Base-by-base conservation (phyloP, 257 asterid species). In the Fraxinus cuspidata region DNA sequence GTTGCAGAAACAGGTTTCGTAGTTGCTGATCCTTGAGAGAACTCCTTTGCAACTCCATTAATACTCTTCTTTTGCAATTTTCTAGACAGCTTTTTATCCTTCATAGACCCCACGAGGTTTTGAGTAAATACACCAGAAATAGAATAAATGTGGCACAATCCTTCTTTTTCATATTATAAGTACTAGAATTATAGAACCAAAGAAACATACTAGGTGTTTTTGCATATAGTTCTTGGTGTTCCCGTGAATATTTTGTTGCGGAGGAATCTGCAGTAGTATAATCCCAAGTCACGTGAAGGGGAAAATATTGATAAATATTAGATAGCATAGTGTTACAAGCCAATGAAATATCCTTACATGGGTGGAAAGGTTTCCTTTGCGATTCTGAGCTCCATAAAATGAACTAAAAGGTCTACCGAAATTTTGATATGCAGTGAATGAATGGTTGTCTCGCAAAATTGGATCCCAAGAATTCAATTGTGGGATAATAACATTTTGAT, bases 331-430 rank as follows among this genome's bases (percentile, higher is more conserved):
- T 28, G 47, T 58, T 42, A 71, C 31, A 3, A 78, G 35, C 27
- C 71, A 60, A 77, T 16, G 21, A 67, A 82, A 53, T 66, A 64
- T 19, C 68, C 86, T 81, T 85, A 88, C 90, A 68, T 4, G 7
- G 27, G 81, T 56, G 18, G 49, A 15, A 51, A 69, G 12, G 56
- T 66, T 34, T 29, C 69, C 29, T 6, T 1, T 42, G 49, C 25
- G 32, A 19, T 76, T 78, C 72, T 65, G 84, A 78, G 72, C 51
- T 63, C 53, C 74, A 56, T 67, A 75, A 32, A 49, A 27, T 28
- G 82, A 69, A 47, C 31, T 38, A 44, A 13, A 13, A 53, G 77
- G 67, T 35, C 71, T 37, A 32, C 66, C 71, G 56, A 25, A 38
- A 69, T 44, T 32, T 34, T 19, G 81, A 69, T 75, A 47, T 13